These are phyloP conservation scores for Wakefieldia striispora DNA, from an alignment of 768 basidiomycete genomes.

Conservation along the genomic window DNA sequence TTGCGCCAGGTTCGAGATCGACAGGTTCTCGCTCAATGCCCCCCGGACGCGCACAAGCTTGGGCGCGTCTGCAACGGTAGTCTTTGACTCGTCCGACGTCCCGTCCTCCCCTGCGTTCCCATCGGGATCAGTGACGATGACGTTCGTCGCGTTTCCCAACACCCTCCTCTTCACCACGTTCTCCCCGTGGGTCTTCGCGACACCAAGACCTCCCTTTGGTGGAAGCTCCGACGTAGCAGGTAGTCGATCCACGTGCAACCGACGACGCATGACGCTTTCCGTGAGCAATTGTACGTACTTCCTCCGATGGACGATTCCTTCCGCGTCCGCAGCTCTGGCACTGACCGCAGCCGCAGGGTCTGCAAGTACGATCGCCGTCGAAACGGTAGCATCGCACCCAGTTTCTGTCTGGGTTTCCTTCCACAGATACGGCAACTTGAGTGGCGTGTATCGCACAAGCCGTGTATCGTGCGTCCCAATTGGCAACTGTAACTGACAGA, in stretches of 20 bases:
- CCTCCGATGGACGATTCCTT: constrained; percentile 7
- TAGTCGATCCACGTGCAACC: constrained; percentile 9
- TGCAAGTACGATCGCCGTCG: background rate
- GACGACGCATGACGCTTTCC: constrained; percentile 21
- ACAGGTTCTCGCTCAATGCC: constrained; percentile 17
- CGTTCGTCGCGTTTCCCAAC: constrained; percentile 16
- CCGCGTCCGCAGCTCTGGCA: background rate
- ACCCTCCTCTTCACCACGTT: constrained; percentile 10
- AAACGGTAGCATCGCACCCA: background rate
- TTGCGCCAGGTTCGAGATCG: constrained; percentile 14
- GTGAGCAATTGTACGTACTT: constrained; percentile 21
- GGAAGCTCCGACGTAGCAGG: background rate
- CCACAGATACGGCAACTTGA: constrained; percentile 16
- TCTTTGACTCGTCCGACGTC: background rate
- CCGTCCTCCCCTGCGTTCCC: background rate
- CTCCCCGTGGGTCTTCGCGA: background rate
- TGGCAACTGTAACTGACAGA: constrained; percentile 11
- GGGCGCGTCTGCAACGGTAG: background rate
- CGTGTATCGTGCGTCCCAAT: constrained; percentile 15
- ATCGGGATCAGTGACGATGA: background rate
- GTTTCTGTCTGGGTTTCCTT: constrained; percentile 3
- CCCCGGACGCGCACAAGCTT: constrained; percentile 12
- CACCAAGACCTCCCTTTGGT: background rate
- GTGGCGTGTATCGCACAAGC: constrained; percentile 16
- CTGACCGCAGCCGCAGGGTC: too few species aligned